Percentiles rank a stretch among this genome's conserved stretches.
These are phyloP conservation scores for Pisolithus marmoratus DNA, from an alignment of 768 basidiomycete genomes.

Conservation along the genomic window DNA sequence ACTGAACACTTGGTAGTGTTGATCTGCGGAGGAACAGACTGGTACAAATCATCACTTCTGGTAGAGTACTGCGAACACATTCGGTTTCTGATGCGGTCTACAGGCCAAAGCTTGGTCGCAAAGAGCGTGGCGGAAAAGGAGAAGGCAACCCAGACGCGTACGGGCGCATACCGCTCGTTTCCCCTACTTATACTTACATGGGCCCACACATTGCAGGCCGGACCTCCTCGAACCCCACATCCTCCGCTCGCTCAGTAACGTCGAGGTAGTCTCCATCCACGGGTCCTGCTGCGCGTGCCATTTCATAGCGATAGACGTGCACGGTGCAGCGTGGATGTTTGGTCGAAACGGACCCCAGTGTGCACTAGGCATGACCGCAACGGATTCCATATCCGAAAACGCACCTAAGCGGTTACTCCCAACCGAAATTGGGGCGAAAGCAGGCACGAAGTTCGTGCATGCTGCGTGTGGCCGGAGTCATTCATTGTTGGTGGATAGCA, in stretches of 20 bases:
- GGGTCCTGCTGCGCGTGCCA: constrained; percentile 75
- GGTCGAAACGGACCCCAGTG: constrained; percentile 69
- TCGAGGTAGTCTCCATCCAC: constrained; percentile 67
- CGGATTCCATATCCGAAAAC: constrained; percentile 65
- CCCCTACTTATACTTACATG: too few species aligned
- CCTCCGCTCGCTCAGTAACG: constrained; percentile 79
- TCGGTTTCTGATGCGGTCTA: constrained; percentile 11
- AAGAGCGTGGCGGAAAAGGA: constrained; percentile 52
- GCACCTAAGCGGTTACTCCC: constrained; percentile 60
- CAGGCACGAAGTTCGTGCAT: constrained; percentile 60
- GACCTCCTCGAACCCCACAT: constrained; percentile 88
- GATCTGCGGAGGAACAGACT: constrained; percentile 84
- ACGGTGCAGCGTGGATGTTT: constrained; percentile 85
- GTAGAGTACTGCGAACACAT: not conserved
- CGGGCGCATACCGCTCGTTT: constrained; percentile 1
- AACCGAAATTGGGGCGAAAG: constrained; percentile 52
- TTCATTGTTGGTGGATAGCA: constrained; percentile 74
- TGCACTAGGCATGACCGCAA: constrained; percentile 55
- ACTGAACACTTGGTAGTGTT: constrained; percentile 43
- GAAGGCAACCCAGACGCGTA: constrained; percentile 37
- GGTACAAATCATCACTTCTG: constrained; percentile 38
- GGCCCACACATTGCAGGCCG: constrained; percentile 41
- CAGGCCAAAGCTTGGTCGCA: constrained; percentile 75
- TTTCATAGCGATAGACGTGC: constrained; percentile 64
- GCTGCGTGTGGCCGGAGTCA: constrained; percentile 85